phyloP scores from a whole-genome alignment of 148 eudicot genomes.

The Nepenthes gracilis region DNA sequence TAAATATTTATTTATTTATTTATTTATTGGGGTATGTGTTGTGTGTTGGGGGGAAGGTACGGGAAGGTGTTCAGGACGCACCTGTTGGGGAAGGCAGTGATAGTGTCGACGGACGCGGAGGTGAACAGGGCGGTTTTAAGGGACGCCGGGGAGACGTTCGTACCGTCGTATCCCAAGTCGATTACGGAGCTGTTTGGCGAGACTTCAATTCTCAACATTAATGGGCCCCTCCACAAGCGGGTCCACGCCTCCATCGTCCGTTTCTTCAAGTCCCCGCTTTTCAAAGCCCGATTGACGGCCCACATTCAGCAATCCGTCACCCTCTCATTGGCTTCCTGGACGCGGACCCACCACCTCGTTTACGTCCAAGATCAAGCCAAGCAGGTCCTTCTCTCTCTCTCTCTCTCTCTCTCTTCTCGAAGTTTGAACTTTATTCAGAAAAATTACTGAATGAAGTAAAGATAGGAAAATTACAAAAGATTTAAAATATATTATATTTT shows the following conservation, averaged over 20 bases:
- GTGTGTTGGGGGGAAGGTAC: conserved; percentile 25
- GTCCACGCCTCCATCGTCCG: conserved; percentile 56
- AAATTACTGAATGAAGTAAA: background rate
- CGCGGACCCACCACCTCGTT: conserved; percentile 13
- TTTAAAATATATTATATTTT: too few relatives aligned
- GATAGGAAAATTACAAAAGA: background rate
- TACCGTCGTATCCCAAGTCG: conserved; percentile 76
- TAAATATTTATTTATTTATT: too few relatives aligned
- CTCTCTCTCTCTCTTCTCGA: background rate
- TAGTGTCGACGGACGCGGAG: conserved; percentile 83
- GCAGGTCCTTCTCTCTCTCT: conserved; percentile 15
- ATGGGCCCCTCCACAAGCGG: conserved; percentile 53
- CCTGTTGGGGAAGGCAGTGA: conserved; percentile 63
- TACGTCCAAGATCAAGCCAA: conserved; percentile 74
- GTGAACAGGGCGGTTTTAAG: conserved; percentile 61
- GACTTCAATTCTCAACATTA: conserved; percentile 65
- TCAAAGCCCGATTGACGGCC: conserved; percentile 47
- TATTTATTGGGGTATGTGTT: background rate
- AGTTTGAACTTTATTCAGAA: background rate
- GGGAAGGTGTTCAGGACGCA: conserved; percentile 86
- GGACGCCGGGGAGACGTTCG: conserved; percentile 57
- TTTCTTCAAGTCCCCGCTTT: conserved; percentile 55
- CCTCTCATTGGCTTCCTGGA: conserved; percentile 44
- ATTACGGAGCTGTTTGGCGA: conserved; percentile 65
- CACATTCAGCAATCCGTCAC: conserved; percentile 44